Conservation (phyloP, 2,329 filamentous ascomycete species). For the Epichloe glyceriae region DNA sequence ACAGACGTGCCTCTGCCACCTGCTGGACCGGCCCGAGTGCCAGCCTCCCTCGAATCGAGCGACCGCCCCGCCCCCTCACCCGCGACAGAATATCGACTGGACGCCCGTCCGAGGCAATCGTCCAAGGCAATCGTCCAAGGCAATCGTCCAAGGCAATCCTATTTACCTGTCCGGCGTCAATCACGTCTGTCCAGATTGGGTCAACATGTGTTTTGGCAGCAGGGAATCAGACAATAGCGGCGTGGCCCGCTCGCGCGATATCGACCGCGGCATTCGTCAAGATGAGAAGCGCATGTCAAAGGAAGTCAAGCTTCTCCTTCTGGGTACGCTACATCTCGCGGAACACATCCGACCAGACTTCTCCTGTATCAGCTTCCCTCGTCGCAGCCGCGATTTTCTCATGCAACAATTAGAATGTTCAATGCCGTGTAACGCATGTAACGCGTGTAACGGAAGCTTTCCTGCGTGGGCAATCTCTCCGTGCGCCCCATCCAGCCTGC, state of each 20-base stretch:
- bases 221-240: slow-evolving; percentile 34
- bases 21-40: neutral
- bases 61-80: neutral
- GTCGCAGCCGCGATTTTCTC: neutral
- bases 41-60: neutral
- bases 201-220: slow-evolving; percentile 51
- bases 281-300: slow-evolving; percentile 79
- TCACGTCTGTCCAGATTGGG: neutral
- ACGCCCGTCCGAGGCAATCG: neutral
- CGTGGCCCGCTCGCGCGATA: slow-evolving; percentile 52
- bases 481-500: neutral
- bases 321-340: slow-evolving; percentile 45
- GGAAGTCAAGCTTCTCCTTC: slow-evolving; percentile 85
- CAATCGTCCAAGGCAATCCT: neutral
- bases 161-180: neutral
- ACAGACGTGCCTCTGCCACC: neutral
- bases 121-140: no score
- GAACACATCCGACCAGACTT: neutral
- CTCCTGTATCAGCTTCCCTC: neutral
- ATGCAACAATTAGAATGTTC: neutral
- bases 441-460: slow-evolving; percentile 4
- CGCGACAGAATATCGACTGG: neutral
- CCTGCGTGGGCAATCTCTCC: neutral
- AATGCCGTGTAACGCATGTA: slow-evolving; percentile 3
- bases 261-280: slow-evolving; percentile 72